phyloP scores from a whole-genome alignment of 1,284 basidiomycete genomes.

The Coniophora puteana region DNA sequence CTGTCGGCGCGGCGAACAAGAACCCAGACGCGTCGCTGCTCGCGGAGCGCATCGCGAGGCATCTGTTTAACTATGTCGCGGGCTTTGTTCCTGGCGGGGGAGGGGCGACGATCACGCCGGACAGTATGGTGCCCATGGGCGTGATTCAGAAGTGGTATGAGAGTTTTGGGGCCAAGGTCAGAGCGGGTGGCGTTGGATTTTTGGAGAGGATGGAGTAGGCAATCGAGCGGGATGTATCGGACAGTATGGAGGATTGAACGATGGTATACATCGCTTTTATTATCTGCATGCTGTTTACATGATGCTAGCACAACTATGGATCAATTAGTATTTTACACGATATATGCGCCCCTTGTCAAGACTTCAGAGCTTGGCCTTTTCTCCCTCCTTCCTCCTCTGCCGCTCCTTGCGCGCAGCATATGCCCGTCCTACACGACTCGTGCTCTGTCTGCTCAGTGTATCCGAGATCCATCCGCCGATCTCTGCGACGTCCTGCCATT shows the following conservation, averaged over 20 bases:
- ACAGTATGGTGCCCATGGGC: slow-evolving; percentile 71
- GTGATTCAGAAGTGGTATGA: slow-evolving; percentile 84
- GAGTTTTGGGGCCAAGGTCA: slow-evolving; percentile 69
- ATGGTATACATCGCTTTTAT: too few relatives aligned
- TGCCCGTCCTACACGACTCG: slow-evolving; percentile 82
- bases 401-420: slow-evolving; percentile 51
- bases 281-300: too few relatives aligned
- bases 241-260: too few relatives aligned
- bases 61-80: slow-evolving; percentile 83
- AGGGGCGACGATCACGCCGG: slow-evolving; percentile 47
- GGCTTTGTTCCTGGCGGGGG: slow-evolving; percentile 61
- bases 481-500: slow-evolving; percentile 44
- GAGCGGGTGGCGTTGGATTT: slow-evolving; percentile 67
- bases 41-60: slow-evolving; percentile 67
- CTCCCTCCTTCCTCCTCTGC: slow-evolving; percentile 26
- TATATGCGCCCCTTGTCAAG: not conserved
- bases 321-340: too few relatives aligned
- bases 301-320: too few relatives aligned
- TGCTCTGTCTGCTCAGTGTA: slow-evolving; percentile 62
- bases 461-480: slow-evolving; percentile 82
- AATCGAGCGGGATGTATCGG: too few relatives aligned
- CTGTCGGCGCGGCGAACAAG: slow-evolving; percentile 18
- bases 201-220: slow-evolving; percentile 66
- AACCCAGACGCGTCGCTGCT: slow-evolving; percentile 34
- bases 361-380: slow-evolving; percentile 16